Evolutionary conservation across 257 asterid species (phyloP).

Genomic region (Striga asiatica): DNA sequence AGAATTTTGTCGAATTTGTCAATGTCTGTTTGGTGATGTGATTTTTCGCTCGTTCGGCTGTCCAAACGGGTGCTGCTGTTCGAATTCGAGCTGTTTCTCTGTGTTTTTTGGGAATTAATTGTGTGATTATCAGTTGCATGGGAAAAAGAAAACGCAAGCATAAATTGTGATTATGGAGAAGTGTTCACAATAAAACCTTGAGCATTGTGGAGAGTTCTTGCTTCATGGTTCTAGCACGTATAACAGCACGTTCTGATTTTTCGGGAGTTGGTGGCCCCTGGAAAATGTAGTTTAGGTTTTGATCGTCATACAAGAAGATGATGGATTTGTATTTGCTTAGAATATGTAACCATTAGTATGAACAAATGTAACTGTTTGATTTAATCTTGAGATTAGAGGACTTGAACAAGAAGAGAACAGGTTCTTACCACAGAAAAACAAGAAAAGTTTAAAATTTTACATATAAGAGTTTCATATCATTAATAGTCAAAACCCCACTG

Average conservation of each 20-base stretch:
- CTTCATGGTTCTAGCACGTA: slow-evolving; percentile 37
- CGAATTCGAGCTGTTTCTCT: slow-evolving; percentile 40
- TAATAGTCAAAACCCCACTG: too few species aligned
- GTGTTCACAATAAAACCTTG: slow-evolving; percentile 31
- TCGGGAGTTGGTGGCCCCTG: slow-evolving; percentile 90
- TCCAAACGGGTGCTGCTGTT: slow-evolving; percentile 13
- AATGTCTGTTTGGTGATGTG: slow-evolving; percentile 16
- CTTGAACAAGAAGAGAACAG: too few species aligned
- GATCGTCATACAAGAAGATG: not conserved
- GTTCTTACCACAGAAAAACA: too few species aligned
- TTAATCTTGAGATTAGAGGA: not conserved
- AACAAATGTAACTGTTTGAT: not conserved
- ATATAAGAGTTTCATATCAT: too few species aligned
- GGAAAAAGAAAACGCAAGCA: not conserved
- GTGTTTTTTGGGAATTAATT: slow-evolving; percentile 6
- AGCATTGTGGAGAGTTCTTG: slow-evolving; percentile 30
- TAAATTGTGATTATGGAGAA: not conserved
- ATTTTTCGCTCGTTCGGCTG: slow-evolving; percentile 4
- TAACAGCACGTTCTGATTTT: slow-evolving; percentile 52
- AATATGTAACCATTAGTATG: too few species aligned
- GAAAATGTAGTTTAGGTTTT: not conserved
- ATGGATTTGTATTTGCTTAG: too few species aligned
- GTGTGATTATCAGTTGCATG: not conserved
- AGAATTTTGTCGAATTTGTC: slow-evolving; percentile 48
- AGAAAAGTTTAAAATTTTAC: too few species aligned